Percentiles rank a stretch among this genome's conserved stretches.
Evolutionary conservation across 2,329 filamentous ascomycete genomes (phyloP).

Genomic region (Bipolaris sorokiniana): DNA sequence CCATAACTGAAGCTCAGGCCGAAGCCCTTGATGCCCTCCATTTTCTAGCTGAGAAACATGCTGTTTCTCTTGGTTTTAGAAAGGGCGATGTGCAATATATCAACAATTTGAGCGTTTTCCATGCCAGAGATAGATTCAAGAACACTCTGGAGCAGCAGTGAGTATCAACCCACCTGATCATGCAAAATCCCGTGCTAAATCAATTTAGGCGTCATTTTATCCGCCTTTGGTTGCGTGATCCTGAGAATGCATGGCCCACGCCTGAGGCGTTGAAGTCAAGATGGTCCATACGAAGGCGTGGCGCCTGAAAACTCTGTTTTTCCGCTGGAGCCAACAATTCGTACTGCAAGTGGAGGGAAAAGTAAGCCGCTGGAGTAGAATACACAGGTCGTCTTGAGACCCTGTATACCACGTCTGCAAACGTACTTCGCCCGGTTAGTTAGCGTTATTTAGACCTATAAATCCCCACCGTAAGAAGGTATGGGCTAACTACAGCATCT

Average conservation of each 20-base stretch:
- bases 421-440: background rate
- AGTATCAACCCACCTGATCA: background rate
- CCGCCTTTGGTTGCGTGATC: conserved; percentile 56
- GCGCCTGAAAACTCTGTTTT: conserved; percentile 61
- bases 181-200: background rate
- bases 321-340: conserved; percentile 56
- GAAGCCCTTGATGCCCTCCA: conserved; percentile 56
- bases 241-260: conserved; percentile 55
- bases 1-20: conserved; percentile 55
- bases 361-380: background rate
- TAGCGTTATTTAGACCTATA: too few relatives aligned
- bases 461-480: too few relatives aligned
- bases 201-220: conserved; percentile 54
- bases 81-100: conserved; percentile 57
- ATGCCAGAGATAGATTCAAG: conserved; percentile 56
- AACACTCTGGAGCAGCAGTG: background rate
- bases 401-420: too few relatives aligned
- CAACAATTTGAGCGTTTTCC: conserved; percentile 61
- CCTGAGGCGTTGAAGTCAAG: conserved; percentile 49
- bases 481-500: too few relatives aligned
- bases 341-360: conserved; percentile 18
- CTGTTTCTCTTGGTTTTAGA: conserved; percentile 48
- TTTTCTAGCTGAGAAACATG: conserved; percentile 50
- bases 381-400: background rate
- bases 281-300: conserved; percentile 62